Conservation (phyloP, 2,329 filamentous ascomycete species). For the Alternaria panax region DNA sequence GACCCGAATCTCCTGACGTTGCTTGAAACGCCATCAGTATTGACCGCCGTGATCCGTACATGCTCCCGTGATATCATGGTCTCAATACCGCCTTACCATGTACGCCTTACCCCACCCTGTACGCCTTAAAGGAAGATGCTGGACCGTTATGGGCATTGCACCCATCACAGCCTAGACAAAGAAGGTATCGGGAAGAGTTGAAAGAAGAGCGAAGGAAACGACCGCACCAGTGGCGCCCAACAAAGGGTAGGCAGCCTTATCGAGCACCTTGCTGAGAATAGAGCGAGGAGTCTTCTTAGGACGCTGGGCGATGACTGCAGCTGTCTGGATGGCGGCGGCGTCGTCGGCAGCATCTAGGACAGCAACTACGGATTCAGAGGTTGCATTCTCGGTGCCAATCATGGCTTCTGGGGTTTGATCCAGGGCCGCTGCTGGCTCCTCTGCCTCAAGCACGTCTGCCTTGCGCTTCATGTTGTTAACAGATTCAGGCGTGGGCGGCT, state of each 20-base stretch:
- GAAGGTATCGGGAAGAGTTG: constrained; percentile 32
- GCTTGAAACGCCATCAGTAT: not conserved
- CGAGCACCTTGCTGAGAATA: constrained; percentile 20
- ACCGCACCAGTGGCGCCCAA: constrained; percentile 27
- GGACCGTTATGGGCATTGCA: not conserved
- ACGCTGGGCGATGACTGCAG: constrained; percentile 22
- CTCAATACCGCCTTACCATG: not conserved
- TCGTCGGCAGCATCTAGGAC: not conserved
- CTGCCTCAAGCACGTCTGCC: constrained; percentile 35
- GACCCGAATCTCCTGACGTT: not conserved
- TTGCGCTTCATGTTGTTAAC: constrained; percentile 42
- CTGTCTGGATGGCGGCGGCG: constrained; percentile 12
- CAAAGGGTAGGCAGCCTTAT: constrained; percentile 24
- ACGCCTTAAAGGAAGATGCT: constrained; percentile 4
- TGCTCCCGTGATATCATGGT: not conserved
- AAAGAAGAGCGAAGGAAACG: constrained; percentile 29
- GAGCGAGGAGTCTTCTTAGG: constrained; percentile 31
- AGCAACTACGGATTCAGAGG: not conserved
- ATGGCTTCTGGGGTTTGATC: not conserved
- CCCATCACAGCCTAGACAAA: constrained; percentile 16
- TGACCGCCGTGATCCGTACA: constrained; percentile 2
- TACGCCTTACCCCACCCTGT: not conserved
- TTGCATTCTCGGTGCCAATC: not conserved
- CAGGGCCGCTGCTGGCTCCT: constrained; percentile 3
- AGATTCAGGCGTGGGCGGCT: constrained; percentile 42